Base-by-base conservation (phyloP, 192 early-diverging fungal genomes). In the Gigaspora rosea region DNA sequence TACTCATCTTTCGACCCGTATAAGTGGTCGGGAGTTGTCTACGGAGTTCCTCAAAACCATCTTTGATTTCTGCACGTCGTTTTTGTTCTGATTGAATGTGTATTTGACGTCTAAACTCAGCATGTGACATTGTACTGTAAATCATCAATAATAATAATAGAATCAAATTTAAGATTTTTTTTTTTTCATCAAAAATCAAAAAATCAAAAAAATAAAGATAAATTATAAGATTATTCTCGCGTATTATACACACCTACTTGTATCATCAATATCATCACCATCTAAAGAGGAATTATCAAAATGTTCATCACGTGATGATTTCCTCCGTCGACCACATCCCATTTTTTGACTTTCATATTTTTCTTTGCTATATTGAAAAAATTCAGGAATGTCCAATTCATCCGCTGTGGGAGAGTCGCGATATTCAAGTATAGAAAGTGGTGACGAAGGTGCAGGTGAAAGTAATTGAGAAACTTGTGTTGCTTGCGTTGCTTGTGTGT, bases 31-130 rank as follows among this genome's bases (percentile, higher is more conserved):
- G 83, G 36, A 85, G 73, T 75, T 85, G 83, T 48, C 80, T 85
- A 54, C 78, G 78, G 15, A 85, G 70, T 71, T 85, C 83, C 73
- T 85, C 83, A 66, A 85, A 85, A 1, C 83, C 81, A 71, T 85
- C 81, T 49, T 85, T 85, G 62, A 85, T 85, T 64, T 85, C 81
- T 27, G 83, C 83, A 49, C 83, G 81, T 67, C 83, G 73, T 75
- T 82, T 82, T 64, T 85, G 83, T 50, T 85, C 83, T 49, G 83
- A 85, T 72, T 85, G 83, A 62, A 85, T 85, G 70, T 85, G 83
- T 47, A 85, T 82, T 71, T 82, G 83, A 18, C 81, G 81, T 13
- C 83, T 79, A 54, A 82, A 62, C 41, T 85, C 83, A 36, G 78
- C 76, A 65, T 73, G 80, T 64, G 68, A 84, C 62, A 75, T 27